phyloP scores from a whole-genome alignment of 164 flowering plant genomes.

The Akebia trifoliata region DNA sequence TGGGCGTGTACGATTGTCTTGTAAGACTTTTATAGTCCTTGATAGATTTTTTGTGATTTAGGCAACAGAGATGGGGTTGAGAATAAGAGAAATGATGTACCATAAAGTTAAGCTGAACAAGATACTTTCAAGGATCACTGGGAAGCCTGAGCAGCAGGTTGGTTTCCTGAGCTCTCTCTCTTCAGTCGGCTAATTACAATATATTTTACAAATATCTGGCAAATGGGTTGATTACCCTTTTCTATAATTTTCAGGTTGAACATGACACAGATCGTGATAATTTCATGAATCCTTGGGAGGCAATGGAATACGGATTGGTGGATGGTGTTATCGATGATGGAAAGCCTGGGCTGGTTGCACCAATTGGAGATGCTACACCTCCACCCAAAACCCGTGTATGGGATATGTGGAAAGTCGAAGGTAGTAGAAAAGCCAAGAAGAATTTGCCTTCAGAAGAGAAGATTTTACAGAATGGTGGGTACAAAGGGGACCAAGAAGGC shows the following conservation, averaged over 20 bases:
- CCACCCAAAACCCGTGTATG: conserved; percentile 72
- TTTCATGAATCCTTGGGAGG: conserved; percentile 91
- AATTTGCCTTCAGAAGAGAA: conserved; percentile 75
- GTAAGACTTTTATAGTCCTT: neutral
- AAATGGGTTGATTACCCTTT: neutral
- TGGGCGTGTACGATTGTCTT: neutral
- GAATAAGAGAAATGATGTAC: conserved; percentile 71
- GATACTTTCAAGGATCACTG: conserved; percentile 80
- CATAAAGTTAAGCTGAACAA: conserved; percentile 79
- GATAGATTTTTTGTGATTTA: conserved; percentile 22
- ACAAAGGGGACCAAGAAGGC: conserved; percentile 24
- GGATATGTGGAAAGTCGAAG: conserved; percentile 65
- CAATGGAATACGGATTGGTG: conserved; percentile 77
- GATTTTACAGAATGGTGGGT: conserved; percentile 40
- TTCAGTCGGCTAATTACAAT: neutral
- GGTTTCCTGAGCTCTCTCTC: neutral
- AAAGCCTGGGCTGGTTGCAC: conserved; percentile 92
- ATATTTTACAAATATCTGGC: neutral
- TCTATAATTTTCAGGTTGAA: conserved; percentile 53
- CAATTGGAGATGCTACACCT: conserved; percentile 53
- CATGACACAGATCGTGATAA: conserved; percentile 75
- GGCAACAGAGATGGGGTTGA: conserved; percentile 66
- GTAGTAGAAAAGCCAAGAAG: conserved; percentile 42
- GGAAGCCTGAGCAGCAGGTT: conserved; percentile 83
- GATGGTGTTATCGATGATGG: conserved; percentile 93